Base-by-base conservation (phyloP, 257 asterid genomes). In the Penstemon eatonii region DNA sequence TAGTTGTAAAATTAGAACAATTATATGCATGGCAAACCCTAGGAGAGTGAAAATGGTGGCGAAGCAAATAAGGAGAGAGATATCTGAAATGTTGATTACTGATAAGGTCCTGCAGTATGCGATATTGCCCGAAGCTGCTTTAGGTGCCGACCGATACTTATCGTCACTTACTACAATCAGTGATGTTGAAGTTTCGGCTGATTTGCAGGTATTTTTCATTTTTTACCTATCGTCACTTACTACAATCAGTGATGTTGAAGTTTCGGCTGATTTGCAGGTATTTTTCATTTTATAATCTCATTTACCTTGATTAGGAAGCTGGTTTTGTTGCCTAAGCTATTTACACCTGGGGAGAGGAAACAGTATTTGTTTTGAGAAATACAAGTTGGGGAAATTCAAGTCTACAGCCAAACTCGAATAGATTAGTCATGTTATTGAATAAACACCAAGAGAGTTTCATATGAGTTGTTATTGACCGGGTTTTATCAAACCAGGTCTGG, bases 11-110 rank as follows among this genome's bases (percentile, higher is more conserved):
- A 63, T 59, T 44, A 47, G 83, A 59, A 7, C 68, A 4, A 66
- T 84, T 46, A 73, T 69, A 68, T 94, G 97, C 80, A 91, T 94
- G 99, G 97, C 99, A 60, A 86, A 91, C 76, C 93, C 97, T 49
- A 79, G 99, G 79, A 87, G 99, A 76, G 97, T 94, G 73, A 82
- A 83, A 80, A 94, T 89, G 97, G 99, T 94, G 78, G 86, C 99
- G n/a, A 89, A 85, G 75, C 99, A 94, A 78, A 94, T 94, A 65
- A 64, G 78, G 82, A 89, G 99, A 66, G 99, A 91, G 84, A 84
- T 94, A 1, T 87, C 99, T 4, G 93, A 91, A 43, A 94, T 94
- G 97, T 74, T 94, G 70, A 82, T 94, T 4, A 84, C 91, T 1
- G 97, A 94, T 73, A 89, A 89, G 84, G 96, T 89, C 76, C 80